Base-by-base conservation (phyloP, 331 rosid species). In the Spiraea crenata region DNA sequence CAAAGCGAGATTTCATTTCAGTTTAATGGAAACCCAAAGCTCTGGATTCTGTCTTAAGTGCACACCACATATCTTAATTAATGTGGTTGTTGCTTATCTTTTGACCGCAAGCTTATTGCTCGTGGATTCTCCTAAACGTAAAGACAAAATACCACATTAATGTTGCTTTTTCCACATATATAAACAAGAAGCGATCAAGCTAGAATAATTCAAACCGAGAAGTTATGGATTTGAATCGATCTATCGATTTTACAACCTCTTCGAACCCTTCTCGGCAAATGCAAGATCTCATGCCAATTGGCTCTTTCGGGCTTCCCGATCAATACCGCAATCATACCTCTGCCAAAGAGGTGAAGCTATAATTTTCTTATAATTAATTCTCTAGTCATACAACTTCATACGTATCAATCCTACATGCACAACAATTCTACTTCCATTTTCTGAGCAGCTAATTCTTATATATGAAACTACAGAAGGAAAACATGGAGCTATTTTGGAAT, bases 401-500 rank as follows among this genome's bases (percentile, higher is more conserved):
- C 31, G 31, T 25, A 25, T 25, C 31, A 25, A 25, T 25, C 31
- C 31, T 25, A 25, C 31, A 25, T 25, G 31, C 31, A 25, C 31
- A 25, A 25, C 31, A 25, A 25, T 25, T 25, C 31, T 25, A 25
- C 31, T 25, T 25, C 31, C 31, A 25, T 25, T 25, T 25, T 25
- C 31, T 25, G 1, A 25, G 31, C 31, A 25, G 31, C 31, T 25
- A 25, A 25, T 25, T 25, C 31, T 25, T 25, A 25, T 25, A 25
- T n/a, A 37, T 12, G 12, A 56, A 49, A 71, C 45, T 20, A 8
- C 81, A 67, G 69, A 66, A 48, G 61, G 37, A 63, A 16, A 55
- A 45, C 34, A 13, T 80, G 4, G 50, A 73, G 47, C 12, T 42
- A 1, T 84, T 80, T 41, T 84, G 83, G 83, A 20, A 72, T 41